Evolutionary conservation across 345 rosid genomes (phyloP).

Genomic region (Raphanus raphanistrum): DNA sequence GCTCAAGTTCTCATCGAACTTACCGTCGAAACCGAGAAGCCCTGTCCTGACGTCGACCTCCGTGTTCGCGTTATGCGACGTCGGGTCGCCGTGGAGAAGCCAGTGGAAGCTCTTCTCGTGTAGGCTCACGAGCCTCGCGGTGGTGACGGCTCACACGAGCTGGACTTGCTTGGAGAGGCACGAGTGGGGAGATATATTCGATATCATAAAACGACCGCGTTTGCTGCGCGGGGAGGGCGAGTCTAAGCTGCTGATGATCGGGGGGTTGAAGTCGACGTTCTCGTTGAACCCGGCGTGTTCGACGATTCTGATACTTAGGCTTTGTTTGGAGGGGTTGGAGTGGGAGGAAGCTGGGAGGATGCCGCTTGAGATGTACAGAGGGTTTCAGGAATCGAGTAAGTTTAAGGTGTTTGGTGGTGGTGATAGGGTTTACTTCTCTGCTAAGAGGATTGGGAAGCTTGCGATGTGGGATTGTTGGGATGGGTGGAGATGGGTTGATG

Average conservation of each 20-base stretch:
- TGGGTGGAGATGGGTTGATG: slow-evolving; percentile 87
- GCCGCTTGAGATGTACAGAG: slow-evolving; percentile 75
- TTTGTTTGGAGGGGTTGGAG: slow-evolving; percentile 75
- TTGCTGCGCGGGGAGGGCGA: slow-evolving; percentile 60
- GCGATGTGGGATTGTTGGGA: slow-evolving; percentile 71
- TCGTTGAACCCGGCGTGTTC: slow-evolving; percentile 75
- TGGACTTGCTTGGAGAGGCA: slow-evolving; percentile 78
- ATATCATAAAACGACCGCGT: slow-evolving; percentile 79
- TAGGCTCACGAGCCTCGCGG: slow-evolving; percentile 35
- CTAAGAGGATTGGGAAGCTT: slow-evolving; percentile 66
- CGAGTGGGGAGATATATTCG: slow-evolving; percentile 87
- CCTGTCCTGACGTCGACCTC: slow-evolving; percentile 66
- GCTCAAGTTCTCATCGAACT: slow-evolving; percentile 74
- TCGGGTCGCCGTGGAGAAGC: slow-evolving; percentile 88
- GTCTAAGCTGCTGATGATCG: slow-evolving; percentile 66
- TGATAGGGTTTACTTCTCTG: slow-evolving; percentile 75
- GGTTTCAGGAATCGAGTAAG: slow-evolving; percentile 72
- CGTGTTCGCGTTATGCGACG: slow-evolving; percentile 72
- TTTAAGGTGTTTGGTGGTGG: slow-evolving; percentile 92
- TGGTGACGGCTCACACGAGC: slow-evolving; percentile 44
- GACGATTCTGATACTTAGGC: slow-evolving; percentile 70
- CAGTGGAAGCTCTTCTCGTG: slow-evolving; percentile 85
- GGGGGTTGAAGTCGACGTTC: slow-evolving; percentile 71
- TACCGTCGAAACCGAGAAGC: slow-evolving; percentile 85
- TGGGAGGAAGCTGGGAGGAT: slow-evolving; percentile 93